Base-by-base conservation (phyloP, 106 monocot species). In the Xerophyta viscosa region DNA sequence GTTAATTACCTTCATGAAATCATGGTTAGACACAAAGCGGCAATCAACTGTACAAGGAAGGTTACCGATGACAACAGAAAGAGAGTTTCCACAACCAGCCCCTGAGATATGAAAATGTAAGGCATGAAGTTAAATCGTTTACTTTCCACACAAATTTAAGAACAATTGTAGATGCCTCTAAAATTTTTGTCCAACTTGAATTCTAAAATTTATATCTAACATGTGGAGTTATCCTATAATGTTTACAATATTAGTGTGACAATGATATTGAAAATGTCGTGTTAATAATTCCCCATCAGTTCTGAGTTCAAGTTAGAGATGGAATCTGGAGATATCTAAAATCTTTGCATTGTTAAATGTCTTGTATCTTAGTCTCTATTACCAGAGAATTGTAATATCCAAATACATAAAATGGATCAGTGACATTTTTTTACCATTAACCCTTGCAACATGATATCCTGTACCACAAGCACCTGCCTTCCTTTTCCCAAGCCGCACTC, bases 381-480 rank as follows among this genome's bases (percentile, higher is more conserved):
- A 6, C 23, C n/a, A 13, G 24, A 43, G 0, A 10, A 25, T 17
- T 31, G 27, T 24, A 8, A 27, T 10, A 15, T 17, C n/a, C 13
- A 15, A 31, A 49, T n/a, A 25, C 36, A 27, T 12, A 3, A 42
- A 27, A 9, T 10, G 21, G 5, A 3, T 44, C 17, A 3, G 4
- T 44, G 27, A 14, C 49, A n/a, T n/a, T n/a, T 29, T 27, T 29
- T 57, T 71, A 87, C 87, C 78, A 69, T 68, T 71, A 30, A 87
- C 69, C 48, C 65, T 54, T 21, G 82, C 87, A 41, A 87, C 87
- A 50, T 69, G 53, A 50, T 87, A 87, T 15, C 78, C 71, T 14
- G 78, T 68, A 31, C 62, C 50, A 1, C 65, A 68, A 11, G 59
- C 20, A 43, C 29, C 65, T 55, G 67, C 46, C 14, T 74, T 71